Conservation (phyloP, 2,329 filamentous ascomycete species). For the Trichoderma sp. region DNA sequence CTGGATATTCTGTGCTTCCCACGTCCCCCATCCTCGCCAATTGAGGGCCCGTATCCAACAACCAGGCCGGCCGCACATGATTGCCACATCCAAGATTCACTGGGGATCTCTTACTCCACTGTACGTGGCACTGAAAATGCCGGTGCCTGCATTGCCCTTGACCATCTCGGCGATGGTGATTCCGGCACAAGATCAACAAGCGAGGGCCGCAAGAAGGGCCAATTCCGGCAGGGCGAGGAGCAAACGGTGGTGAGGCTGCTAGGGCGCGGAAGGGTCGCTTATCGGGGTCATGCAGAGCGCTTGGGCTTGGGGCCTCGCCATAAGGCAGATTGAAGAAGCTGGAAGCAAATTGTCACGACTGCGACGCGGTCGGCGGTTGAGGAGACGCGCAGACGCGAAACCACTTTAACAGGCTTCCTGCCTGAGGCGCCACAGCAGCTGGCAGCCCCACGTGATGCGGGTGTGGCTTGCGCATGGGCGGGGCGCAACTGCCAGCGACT, state of each 20-base stretch:
- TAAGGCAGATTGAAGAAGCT: conserved; percentile 19
- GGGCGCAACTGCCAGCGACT: neutral
- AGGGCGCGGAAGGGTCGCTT: neutral
- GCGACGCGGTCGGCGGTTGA: conserved; percentile 34
- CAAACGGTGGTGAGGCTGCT: neutral
- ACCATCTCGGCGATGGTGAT: conserved; percentile 41
- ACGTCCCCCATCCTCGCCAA: neutral
- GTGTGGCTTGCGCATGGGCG: conserved; percentile 23
- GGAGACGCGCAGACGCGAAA: conserved; percentile 40
- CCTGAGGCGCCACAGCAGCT: conserved; percentile 32
- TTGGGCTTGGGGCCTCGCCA: conserved; percentile 5
- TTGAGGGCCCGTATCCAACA: neutral
- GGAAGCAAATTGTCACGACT: conserved; percentile 33
- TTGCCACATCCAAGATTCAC: neutral
- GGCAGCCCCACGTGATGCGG: conserved; percentile 32
- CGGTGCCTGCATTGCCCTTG: conserved; percentile 43
- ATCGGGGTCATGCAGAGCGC: conserved; percentile 9
- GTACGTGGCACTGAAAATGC: conserved; percentile 66
- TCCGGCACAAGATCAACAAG: conserved; percentile 4
- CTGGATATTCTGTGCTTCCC: neutral
- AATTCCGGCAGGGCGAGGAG: neutral
- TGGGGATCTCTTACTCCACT: conserved; percentile 54
- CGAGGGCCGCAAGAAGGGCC: neutral
- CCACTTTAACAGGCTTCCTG: conserved; percentile 35
- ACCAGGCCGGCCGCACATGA: neutral